Conservation (phyloP, 2,329 filamentous ascomycete species). For the Fusarium anthophilum region DNA sequence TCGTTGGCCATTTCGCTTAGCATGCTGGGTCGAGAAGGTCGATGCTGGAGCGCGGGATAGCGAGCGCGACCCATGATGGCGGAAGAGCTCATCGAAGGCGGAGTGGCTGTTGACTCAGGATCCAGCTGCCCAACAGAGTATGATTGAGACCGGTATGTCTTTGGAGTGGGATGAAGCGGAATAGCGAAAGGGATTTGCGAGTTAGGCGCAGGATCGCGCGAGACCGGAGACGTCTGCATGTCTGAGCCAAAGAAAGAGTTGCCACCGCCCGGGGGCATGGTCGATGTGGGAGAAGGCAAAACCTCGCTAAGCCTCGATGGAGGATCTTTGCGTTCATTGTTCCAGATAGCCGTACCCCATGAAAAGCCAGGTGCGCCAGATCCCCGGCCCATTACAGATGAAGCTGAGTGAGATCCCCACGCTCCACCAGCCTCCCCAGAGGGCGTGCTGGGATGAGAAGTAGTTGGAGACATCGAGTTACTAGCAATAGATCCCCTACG, state of each 20-base stretch:
- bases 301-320: slow-evolving; percentile 79
- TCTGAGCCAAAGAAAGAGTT: slow-evolving; percentile 62
- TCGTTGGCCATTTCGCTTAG: slow-evolving; percentile 76
- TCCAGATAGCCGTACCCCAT: slow-evolving; percentile 88
- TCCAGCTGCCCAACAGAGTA: slow-evolving; percentile 95
- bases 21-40: slow-evolving; percentile 82
- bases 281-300: slow-evolving; percentile 77
- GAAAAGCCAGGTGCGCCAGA: slow-evolving; percentile 65
- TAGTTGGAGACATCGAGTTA: slow-evolving; percentile 79
- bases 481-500: slow-evolving; percentile 82
- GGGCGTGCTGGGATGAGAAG: slow-evolving; percentile 84
- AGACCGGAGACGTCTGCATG: slow-evolving; percentile 60
- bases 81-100: slow-evolving; percentile 55
- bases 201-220: slow-evolving; percentile 63
- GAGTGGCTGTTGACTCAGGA: slow-evolving; percentile 61
- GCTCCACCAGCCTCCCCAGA: slow-evolving; percentile 68
- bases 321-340: slow-evolving; percentile 79
- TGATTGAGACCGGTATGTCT: slow-evolving; percentile 94
- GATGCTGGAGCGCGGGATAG: slow-evolving; percentile 78
- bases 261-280: slow-evolving; percentile 56
- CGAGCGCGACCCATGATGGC: slow-evolving; percentile 63
- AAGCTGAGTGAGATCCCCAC: slow-evolving; percentile 65
- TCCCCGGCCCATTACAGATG: slow-evolving; percentile 59
- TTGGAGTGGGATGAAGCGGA: slow-evolving; percentile 87
- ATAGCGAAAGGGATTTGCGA: slow-evolving; percentile 85